These are phyloP conservation scores for Candida xyloterini DNA, from an alignment of 805 yeast genomes.

Conservation along the genomic window DNA sequence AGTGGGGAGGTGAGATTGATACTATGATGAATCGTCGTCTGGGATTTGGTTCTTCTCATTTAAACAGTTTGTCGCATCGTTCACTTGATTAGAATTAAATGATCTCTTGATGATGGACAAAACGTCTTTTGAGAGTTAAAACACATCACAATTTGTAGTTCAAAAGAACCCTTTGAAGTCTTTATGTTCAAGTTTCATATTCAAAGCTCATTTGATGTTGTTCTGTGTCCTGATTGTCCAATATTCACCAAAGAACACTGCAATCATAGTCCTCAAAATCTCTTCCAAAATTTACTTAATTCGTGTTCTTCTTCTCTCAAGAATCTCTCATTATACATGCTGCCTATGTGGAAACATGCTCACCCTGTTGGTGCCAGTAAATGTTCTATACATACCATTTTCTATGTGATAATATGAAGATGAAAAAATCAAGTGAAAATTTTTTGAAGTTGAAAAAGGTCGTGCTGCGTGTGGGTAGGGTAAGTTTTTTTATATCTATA, in stretches of 20 bases:
- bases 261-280: neutral
- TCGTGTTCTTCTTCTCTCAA: neutral
- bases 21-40: too few relatives aligned
- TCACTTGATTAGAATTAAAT: too few relatives aligned
- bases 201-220: neutral
- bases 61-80: too few relatives aligned
- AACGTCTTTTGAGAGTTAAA: too few relatives aligned
- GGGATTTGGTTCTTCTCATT: too few relatives aligned
- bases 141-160: too few relatives aligned
- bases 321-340: neutral
- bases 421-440: conserved; percentile 17
- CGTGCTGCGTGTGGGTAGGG: conserved; percentile 17
- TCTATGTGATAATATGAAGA: conserved; percentile 13
- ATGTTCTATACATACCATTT: conserved; percentile 11
- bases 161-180: too few relatives aligned
- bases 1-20: too few relatives aligned
- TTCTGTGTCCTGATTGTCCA: neutral
- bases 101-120: too few relatives aligned
- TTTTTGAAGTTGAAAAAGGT: conserved; percentile 14
- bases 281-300: neutral
- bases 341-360: neutral
- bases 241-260: neutral
- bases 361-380: neutral
- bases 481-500: conserved; percentile 3
- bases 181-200: too few relatives aligned